These are phyloP conservation scores for Daldinia vernicosa DNA, from an alignment of 495 filamentous ascomycete species.

Conservation along the genomic window DNA sequence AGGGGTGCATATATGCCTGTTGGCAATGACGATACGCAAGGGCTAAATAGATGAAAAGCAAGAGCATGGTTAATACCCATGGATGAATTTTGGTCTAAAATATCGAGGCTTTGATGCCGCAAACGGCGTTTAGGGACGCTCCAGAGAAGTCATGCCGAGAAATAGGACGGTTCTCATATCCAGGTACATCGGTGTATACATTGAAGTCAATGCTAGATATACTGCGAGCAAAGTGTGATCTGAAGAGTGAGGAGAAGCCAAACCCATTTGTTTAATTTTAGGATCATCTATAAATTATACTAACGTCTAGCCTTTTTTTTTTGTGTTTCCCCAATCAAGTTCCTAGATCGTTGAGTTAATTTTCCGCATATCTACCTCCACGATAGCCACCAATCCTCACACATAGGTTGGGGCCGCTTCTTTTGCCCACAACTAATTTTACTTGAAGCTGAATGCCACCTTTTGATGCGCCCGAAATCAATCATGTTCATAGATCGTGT, in stretches of 20 bases:
- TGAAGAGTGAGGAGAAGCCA: not conserved
- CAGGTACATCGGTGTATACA: not conserved
- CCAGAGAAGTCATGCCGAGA: not conserved
- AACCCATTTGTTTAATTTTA: not conserved
- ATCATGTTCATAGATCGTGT: not conserved
- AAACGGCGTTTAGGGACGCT: constrained; percentile 3
- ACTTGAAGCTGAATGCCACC: not conserved
- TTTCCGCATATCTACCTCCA: constrained; percentile 7
- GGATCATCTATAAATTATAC: not conserved
- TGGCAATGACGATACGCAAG: constrained; percentile 3
- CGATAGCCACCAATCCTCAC: not conserved
- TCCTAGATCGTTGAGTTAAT: constrained; percentile 13
- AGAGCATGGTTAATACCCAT: not conserved
- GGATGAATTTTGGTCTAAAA: not conserved
- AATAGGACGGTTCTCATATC: not conserved
- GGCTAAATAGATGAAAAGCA: constrained; percentile 3
- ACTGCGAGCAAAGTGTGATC: not conserved
- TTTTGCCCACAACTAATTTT: not conserved
- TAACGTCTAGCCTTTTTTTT: constrained; percentile 1
- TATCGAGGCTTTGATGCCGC: not conserved
- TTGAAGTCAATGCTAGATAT: not conserved
- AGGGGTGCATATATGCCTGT: constrained; percentile 35
- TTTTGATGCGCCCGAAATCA: not conserved
- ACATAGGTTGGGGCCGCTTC: not conserved
- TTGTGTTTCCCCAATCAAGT: not conserved